Conservation (phyloP, 1,284 basidiomycete species). For the Cerioporus squamosus region DNA sequence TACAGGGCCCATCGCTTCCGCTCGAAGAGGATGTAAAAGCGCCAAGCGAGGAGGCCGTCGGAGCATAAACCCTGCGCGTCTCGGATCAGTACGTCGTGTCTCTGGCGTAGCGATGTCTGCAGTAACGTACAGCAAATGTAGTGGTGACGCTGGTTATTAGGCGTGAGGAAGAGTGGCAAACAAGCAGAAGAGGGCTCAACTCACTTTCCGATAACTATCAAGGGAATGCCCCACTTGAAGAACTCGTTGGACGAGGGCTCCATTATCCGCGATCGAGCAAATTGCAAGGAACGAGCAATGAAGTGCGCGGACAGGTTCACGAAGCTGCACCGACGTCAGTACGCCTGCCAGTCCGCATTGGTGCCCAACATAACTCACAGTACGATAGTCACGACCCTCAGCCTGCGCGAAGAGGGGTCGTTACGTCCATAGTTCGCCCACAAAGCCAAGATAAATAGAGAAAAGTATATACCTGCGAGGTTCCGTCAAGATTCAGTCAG, state of each 20-base stretch:
- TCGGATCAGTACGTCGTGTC: no score
- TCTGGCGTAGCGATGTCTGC: no score
- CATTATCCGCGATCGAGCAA: conserved; percentile 18
- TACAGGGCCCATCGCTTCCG: conserved; percentile 25
- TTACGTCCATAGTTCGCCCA: conserved; percentile 6
- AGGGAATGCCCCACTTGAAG: conserved; percentile 22
- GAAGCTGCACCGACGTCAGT: conserved; percentile 11
- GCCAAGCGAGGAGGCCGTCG: conserved; percentile 30
- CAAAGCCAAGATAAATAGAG: conserved; percentile 6
- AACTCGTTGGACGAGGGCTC: conserved; percentile 13
- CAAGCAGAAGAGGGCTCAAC: background rate
- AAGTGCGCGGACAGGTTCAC: conserved; percentile 22
- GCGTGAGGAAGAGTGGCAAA: background rate
- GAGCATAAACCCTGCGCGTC: conserved; percentile 24
- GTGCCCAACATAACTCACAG: conserved; percentile 2
- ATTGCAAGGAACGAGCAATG: conserved; percentile 23
- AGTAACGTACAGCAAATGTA: conserved; percentile 19
- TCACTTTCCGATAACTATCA: conserved; percentile 17
- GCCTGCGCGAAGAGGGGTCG: background rate
- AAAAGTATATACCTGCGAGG: conserved; percentile 8
- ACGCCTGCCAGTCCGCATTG: background rate
- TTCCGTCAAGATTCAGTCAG: background rate
- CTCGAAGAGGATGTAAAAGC: conserved; percentile 28
- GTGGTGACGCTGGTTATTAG: conserved; percentile 16
- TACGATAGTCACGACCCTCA: conserved; percentile 6